Evolutionary conservation across 192 early-diverging fungal species (phyloP).

Genomic region (Backusella sp.): DNA sequence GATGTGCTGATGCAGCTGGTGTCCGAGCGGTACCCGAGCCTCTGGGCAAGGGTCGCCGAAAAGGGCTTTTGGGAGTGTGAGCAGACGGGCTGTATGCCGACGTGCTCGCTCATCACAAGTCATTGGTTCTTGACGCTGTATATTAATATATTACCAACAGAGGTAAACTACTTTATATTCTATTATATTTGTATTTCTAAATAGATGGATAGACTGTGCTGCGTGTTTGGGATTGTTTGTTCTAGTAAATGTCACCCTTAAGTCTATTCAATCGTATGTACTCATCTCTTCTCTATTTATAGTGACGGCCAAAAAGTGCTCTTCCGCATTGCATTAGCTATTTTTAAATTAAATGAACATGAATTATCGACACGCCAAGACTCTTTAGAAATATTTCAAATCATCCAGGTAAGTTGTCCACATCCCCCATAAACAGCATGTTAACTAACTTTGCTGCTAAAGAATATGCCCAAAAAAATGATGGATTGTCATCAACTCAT

Average conservation of each 20-base stretch:
- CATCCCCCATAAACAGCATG: no score
- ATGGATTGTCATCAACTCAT: conserved; percentile 65
- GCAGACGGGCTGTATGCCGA: conserved; percentile 53
- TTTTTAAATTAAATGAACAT: conserved; percentile 66
- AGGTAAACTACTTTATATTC: conserved; percentile 36
- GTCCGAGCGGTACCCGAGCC: conserved; percentile 43
- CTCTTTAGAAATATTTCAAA: conserved; percentile 58
- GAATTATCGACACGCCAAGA: conserved; percentile 58
- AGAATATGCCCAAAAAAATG: conserved; percentile 61
- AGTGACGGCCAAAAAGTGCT: conserved; percentile 69
- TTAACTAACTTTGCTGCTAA: neutral
- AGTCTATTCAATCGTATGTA: neutral
- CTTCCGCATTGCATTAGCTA: conserved; percentile 70
- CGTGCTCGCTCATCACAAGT: conserved; percentile 67
- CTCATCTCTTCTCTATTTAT: neutral
- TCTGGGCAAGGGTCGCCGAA: conserved; percentile 41
- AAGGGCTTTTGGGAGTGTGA: conserved; percentile 45
- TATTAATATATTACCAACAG: conserved; percentile 70
- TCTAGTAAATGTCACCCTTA: conserved; percentile 49
- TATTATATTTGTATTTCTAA: neutral
- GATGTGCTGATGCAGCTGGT: conserved; percentile 55
- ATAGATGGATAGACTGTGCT: conserved; percentile 50
- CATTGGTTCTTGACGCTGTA: conserved; percentile 83
- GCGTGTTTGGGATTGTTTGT: conserved; percentile 82
- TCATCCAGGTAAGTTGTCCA: conserved; percentile 45